phyloP scores from a whole-genome alignment of 805 yeast species.

The Lipomyces chichibuensis region DNA sequence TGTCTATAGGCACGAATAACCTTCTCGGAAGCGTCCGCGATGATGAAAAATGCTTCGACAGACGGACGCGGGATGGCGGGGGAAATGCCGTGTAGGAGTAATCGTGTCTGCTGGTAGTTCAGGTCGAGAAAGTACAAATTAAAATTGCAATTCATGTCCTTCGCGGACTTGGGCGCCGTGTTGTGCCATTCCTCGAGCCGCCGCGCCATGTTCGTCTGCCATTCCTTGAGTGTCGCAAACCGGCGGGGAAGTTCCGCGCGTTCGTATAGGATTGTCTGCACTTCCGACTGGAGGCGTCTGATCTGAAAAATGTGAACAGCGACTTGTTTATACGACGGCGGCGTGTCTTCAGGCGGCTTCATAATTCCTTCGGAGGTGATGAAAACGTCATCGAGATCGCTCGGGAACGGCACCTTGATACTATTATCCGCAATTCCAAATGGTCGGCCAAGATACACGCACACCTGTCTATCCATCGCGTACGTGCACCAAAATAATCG shows the following conservation, averaged over 20 bases:
- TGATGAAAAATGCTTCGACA: constrained; percentile 56
- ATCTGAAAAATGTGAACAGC: constrained; percentile 69
- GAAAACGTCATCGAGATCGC: constrained; percentile 70
- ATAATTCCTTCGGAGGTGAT: constrained; percentile 49
- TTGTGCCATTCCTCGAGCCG: constrained; percentile 67
- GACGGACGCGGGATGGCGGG: constrained; percentile 65
- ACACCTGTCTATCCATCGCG: constrained; percentile 80
- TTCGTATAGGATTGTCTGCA: constrained; percentile 72
- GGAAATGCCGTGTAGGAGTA: constrained; percentile 74
- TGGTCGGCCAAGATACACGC: constrained; percentile 85
- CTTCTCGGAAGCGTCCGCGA: constrained; percentile 66
- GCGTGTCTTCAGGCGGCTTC: constrained; percentile 35
- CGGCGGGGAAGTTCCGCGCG: constrained; percentile 69
- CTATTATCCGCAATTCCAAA: constrained; percentile 85
- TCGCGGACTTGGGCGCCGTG: constrained; percentile 57
- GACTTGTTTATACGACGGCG: constrained; percentile 65
- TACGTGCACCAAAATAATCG: constrained; percentile 89
- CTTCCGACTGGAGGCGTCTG: constrained; percentile 75
- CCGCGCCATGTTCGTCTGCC: constrained; percentile 60
- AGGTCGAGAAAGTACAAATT: constrained; percentile 68
- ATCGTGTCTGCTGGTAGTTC: constrained; percentile 74
- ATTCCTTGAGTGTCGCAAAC: constrained; percentile 56
- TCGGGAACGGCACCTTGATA: constrained; percentile 71
- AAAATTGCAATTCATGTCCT: constrained; percentile 73
- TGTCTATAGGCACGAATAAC: constrained; percentile 65